Evolutionary conservation across 495 filamentous ascomycete species (phyloP), one percentile per base, ranked within the genome.

Genomic region (Talaromyces proteolyticus): DNA sequence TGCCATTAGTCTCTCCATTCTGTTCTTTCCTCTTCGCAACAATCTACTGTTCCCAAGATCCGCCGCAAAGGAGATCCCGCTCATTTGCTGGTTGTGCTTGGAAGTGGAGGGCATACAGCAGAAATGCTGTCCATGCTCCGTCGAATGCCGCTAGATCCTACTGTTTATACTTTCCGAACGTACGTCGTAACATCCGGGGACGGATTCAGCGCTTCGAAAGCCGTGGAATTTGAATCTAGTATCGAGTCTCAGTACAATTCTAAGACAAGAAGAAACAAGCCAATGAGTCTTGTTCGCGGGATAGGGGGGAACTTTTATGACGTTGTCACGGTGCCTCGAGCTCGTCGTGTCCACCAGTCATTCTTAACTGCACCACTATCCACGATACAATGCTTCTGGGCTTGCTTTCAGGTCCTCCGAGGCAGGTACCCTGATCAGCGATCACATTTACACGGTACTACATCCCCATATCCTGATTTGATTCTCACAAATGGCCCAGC

Each of bases 61-160:
- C 69, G 67, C 42, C 47, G 52, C 12, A 58, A 42, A 26, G 39
- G 58, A 43, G 45, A 57, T 11, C 73, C 78, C 19, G 77, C 80
- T 25, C 91, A 90, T 64, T 72, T 93, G 42, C 72, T 95, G 20
- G 76, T 94, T 50, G 80, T 96, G 45, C 84, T 96, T 46, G 93
- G 93, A 36, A 92, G 87, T 22, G 93, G 93, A 50, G 93, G 93
- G 4, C 93, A 98, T 70, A 96, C 92, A 1, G 80, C 88, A 11
- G 93, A 98, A 71, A 94, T 97, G 88, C 70, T 96, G 40, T 80
- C 84, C 52, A 84, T 94, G 66, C 74, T 97, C 20, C 63, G 75
- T 20, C 69, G 75, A 22, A 66, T 69, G 40, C 44, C 55, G 18
- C 62, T 76, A 18, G 61, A 77, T 47, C 62, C 65, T 0, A 64